Base-by-base conservation (phyloP, 306 rosid genomes). In the Castanea mollissima region DNA sequence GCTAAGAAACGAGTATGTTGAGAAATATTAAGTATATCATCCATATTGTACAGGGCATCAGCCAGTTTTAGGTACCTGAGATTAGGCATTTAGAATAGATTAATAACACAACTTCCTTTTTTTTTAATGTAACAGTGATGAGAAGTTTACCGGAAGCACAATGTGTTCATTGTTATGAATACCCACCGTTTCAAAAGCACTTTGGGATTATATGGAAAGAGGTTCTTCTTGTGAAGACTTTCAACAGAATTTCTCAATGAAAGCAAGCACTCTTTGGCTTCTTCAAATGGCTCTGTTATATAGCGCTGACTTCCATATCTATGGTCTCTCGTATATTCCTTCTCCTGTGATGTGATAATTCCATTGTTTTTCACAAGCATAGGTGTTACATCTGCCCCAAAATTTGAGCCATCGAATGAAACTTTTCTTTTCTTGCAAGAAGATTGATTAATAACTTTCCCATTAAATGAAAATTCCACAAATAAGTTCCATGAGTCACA, bases 141-240 rank as follows among this genome's bases (percentile, higher is more conserved):
- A 52, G 16, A 23, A 51, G 56, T 76, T 57, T 6, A 76, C 35
- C 0, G 35, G 68, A 46, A 20, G 52, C 83, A 75, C n/a, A 75
- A 38, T 57, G 51, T 35, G 74, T 77, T 34, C 79, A 80, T 56
- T 63, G 41, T 55, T 60, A 69, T 27, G 81, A 74, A 58, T 41
- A 75, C 83, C 2, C 78, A 86, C 97, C 91, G 90, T 57, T 75
- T 91, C 87, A 93, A 69, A 83, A 93, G 96, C 57, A 80, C 94
- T 57, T 79, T 78, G 11, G 94, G 96, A 76, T 93, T 88, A 89
- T 93, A 93, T 18, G 97, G 96, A 86, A 94, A 94, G 74, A 94
- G 79, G 81, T 88, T 81, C 88, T 94, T 93, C 60, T 75, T 86
- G 78, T 92, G 88, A 81, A 92, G 98, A 87, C 86, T 88, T 73